Evolutionary conservation across 2,329 filamentous ascomycete genomes (phyloP), one percentile per base, ranked within the genome.

Genomic region (Scedosporium dehoogii): DNA sequence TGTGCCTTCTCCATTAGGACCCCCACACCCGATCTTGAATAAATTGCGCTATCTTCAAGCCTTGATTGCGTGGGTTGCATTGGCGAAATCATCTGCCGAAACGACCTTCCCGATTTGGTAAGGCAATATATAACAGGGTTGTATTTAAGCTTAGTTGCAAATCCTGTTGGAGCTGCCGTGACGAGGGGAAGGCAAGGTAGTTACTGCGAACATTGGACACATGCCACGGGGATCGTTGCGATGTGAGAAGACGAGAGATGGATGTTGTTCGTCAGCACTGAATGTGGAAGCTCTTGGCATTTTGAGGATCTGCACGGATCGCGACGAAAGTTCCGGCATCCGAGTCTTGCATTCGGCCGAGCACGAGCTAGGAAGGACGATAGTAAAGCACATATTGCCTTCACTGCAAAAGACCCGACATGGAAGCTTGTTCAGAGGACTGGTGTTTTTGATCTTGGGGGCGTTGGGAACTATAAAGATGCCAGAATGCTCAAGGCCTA

Each of bases 51-150:
- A 23, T 23, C 51, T 25, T 23, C 51, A 55, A 27, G 12, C 3
- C 51, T 55, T 55, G 51, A 14, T 23, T 55, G 51, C 7, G 18
- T 14, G 51, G 51, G 51, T 55, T 55, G 51, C 51, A 55, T 55
- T 23, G 51, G 29, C 51, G 21, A 55, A 55, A 23, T 44, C 57
- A 59, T 59, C 57, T 59, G 57, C 57, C 57, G 57, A 18, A 21
- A 6, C 16, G n/a, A 59, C 57, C 57, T 59, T 59, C 57, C 57
- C 33, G 57, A 27, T 59, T 25, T 4, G 57, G 57, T 2, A 7
- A n/a, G 29, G 29, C 18, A 23, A 55, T 55, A 2, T 23, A 21
- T 59, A n/a, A 33, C 9, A 21, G 18, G 6, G 18, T n/a, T 59
- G 41, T 5, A 57, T 57, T 27, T n/a, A 33, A 38, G 10, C 55